Evolutionary conservation across 1,139 yeast genomes (phyloP), one percentile per base, ranked within the genome.

Genomic region (Yamadazyma friedrichii): DNA sequence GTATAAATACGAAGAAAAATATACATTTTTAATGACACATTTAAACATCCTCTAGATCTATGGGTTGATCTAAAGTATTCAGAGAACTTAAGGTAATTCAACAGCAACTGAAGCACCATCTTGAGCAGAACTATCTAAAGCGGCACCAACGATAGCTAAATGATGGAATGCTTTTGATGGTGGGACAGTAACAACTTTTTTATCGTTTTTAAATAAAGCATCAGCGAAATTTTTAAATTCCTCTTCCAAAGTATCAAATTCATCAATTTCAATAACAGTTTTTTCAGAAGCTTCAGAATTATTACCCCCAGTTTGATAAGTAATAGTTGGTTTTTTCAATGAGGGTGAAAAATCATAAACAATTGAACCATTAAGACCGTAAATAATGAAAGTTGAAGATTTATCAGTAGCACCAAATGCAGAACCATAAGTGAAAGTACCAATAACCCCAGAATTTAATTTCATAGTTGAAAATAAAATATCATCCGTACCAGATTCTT

Each of bases 91-190:
- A n/a, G 46, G 44, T 17, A 34, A 42, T 50, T 60, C 70, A 27
- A 88, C 85, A 42, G 61, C 61, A 26, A 82, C 82, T 33, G 76
- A 64, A 41, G 67, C 62, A 50, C 96, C 96, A 42, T 71, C 68
- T 37, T 73, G 65, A 33, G 72, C 59, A 31, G 89, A 78, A 44
- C 94, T 83, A 48, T 84, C 83, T 36, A 91, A 64, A 47, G 88
- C 86, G 33, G 96, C 97, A 42, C 80, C 94, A 44, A 91, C 80
- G 52, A 88, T 78, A 9, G 96, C 96, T 62, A 89, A 79, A 61
- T 91, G 97, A 63, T 89, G 96, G 80, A 85, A 89, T 9, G 95
- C 89, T 47, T 71, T 75, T 48, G 78, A 82, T 16, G 96, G 95
- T 13, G 82, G 72, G 30, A 82, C 78, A 33, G 64, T 66, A 40